Evolutionary conservation across 306 rosid species (phyloP), one percentile per base, ranked within the genome.

Genomic region (Luffa aegyptiaca): DNA sequence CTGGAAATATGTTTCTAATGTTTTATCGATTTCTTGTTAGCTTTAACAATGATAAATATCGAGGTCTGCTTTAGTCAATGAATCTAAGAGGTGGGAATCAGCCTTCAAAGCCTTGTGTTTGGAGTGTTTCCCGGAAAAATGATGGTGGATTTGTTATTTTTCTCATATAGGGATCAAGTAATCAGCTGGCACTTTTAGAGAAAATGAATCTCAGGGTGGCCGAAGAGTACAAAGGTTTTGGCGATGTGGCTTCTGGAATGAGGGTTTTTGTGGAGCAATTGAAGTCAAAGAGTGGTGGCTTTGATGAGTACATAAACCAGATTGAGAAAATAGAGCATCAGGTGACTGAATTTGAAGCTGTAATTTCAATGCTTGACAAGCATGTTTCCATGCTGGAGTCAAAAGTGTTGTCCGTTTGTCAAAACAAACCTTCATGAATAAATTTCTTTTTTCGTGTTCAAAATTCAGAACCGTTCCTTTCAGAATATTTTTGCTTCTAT

Each of bases 301-400:
- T 95, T 74, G 92, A 95, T 37, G 92, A 86, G 39, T 91, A 91
- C 56, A 89, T 82, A 49, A 84, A 85, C 81, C 93, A 95, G 80
- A 92, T 95, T 79, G 96, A 90, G 68, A 88, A 82, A 14, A 91
- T 95, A 21, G 97, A 95, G 78, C 86, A 83, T 36, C 98, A 91
- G 80, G 96, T 95, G 46, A 89, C 93, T 55, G 99, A 92, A 63
- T 95, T 91, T 79, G 98, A 95, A 85, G 98, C 88, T 70, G 88
- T 88, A 57, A 83, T 95, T 66, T 91, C 97, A 6, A 71, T 95
- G 94, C 96, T 95, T 33, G 98, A 95, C 81, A 84, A 85, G 57
- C 79, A 95, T 78, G 91, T 88, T 46, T 70, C 88, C 53, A 82
- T 82, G 87, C 80, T 94, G 70, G 98, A 95, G 77, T 90, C 97